Base-by-base conservation (phyloP, 768 basidiomycete genomes). In the Naganishia randhawae region DNA sequence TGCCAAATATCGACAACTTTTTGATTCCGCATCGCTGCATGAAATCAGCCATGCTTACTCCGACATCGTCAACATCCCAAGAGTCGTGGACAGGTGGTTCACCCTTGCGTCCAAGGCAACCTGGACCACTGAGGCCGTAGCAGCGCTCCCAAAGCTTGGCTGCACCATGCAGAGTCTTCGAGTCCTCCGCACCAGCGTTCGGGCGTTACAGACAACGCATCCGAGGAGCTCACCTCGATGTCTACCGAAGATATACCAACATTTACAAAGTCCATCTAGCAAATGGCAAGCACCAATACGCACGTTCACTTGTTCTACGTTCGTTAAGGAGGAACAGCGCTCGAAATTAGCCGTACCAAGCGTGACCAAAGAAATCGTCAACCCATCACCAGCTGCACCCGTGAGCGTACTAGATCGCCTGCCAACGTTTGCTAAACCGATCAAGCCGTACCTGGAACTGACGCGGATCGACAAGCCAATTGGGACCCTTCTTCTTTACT, bases 381-480 rank as follows among this genome's bases (percentile, higher is more conserved):
- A 39, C n/a, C n/a, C 57, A 29, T 2, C 10, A 16, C 57, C 45
- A 27, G 57, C 57, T 6, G 48, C 57, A 50, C 64, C 62, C 2
- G 29, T 22, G 33, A 62, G 45, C 9, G 29, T 62, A 29, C 25
- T 68, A 8, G 61, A 68, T 37, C 42, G 50, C 9, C 29, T 68
- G 9, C 67, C 67, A 35, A 13, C 41, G 11, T 53, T 42, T n/a
- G 29, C 57, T 10, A 31, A 50, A 35, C 67, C 67, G 16, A 55
- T 65, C 35, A 74, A 77, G 62, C 94, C 96, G 5, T 99, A 98
- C 78, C 74, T 93, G 3, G 87, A 89, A 75, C 83, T 99, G 29
- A 89, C 89, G 51, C 86, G 96, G 65, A 84, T 95, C 42, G 94
- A 99, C 82, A 99, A 97, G 77, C 95, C 96, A 19, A 97, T 96